These are phyloP conservation scores for Xylaria sp. DNA, from an alignment of 2,329 filamentous ascomycete genomes.

Conservation along the genomic window DNA sequence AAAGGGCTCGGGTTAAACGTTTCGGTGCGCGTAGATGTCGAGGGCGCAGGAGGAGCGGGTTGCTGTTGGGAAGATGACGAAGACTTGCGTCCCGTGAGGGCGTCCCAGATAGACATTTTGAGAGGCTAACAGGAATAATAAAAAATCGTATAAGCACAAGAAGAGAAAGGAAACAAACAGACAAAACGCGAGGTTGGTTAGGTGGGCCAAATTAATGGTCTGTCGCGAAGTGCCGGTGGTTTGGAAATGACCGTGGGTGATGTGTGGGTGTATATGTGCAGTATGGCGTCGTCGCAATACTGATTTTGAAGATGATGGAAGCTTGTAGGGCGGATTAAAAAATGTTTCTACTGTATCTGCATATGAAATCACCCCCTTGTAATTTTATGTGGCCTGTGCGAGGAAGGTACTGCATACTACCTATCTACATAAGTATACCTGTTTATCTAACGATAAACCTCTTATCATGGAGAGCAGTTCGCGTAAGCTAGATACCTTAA, in stretches of 20 bases:
- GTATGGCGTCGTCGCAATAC: too few species aligned
- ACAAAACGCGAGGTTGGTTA: slow-evolving; percentile 1
- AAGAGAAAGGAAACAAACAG: slow-evolving; percentile 32
- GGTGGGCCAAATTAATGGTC: not conserved
- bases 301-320: slow-evolving; percentile 30
- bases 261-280: slow-evolving; percentile 18
- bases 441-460: too few species aligned
- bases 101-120: slow-evolving; percentile 70
- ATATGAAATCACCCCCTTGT: slow-evolving; percentile 12
- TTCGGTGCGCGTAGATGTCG: slow-evolving; percentile 62
- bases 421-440: not conserved
- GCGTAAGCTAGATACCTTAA: not conserved
- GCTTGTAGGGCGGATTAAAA: slow-evolving; percentile 34
- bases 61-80: slow-evolving; percentile 51
- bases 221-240: slow-evolving; percentile 3
- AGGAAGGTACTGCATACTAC: not conserved
- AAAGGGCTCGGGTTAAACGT: slow-evolving; percentile 69
- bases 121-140: slow-evolving; percentile 24
- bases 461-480: not conserved
- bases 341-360: slow-evolving; percentile 36
- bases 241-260: not conserved
- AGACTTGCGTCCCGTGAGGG: slow-evolving; percentile 70
- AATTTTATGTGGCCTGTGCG: slow-evolving; percentile 35
- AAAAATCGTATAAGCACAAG: slow-evolving; percentile 30
- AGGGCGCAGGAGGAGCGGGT: slow-evolving; percentile 55